Conservation (phyloP, 202 grass and related monocot species). For the Eragrostis tef region DNA sequence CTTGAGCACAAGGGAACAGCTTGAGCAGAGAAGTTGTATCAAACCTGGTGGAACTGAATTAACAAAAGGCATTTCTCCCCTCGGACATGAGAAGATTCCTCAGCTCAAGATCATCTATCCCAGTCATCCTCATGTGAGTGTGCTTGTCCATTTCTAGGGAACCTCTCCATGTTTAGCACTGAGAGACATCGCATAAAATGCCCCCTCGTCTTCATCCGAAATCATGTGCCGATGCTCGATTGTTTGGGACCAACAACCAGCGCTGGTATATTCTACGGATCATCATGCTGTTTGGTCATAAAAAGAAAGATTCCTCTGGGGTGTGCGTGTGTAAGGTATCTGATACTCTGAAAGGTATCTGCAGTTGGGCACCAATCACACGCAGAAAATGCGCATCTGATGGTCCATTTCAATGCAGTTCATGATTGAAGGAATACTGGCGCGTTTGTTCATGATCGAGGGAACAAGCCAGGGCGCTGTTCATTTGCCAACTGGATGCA, state of each 20-base stretch:
- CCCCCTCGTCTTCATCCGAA: neutral
- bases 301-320: slow-evolving; percentile 38
- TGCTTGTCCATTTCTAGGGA: slow-evolving; percentile 12
- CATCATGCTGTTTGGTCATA: slow-evolving; percentile 12
- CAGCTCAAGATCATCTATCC: neutral
- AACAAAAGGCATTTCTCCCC: slow-evolving; percentile 20
- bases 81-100: slow-evolving; percentile 41
- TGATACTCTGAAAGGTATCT: slow-evolving; percentile 26
- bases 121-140: slow-evolving; percentile 32
- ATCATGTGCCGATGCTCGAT: slow-evolving; percentile 24
- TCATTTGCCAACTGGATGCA: neutral
- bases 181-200: slow-evolving; percentile 15
- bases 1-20: slow-evolving; percentile 6
- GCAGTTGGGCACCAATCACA: slow-evolving; percentile 14
- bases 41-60: slow-evolving; percentile 1
- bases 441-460: neutral
- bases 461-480: neutral
- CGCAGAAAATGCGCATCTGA: slow-evolving; percentile 1
- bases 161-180: slow-evolving; percentile 6
- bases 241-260: slow-evolving; percentile 17
- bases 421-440: neutral
- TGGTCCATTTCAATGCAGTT: neutral
- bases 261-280: slow-evolving; percentile 30
- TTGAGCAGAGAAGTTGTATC: slow-evolving; percentile 8
- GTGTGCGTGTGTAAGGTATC: neutral